phyloP scores from a whole-genome alignment of 306 rosid species.

The Rosa persica region DNA sequence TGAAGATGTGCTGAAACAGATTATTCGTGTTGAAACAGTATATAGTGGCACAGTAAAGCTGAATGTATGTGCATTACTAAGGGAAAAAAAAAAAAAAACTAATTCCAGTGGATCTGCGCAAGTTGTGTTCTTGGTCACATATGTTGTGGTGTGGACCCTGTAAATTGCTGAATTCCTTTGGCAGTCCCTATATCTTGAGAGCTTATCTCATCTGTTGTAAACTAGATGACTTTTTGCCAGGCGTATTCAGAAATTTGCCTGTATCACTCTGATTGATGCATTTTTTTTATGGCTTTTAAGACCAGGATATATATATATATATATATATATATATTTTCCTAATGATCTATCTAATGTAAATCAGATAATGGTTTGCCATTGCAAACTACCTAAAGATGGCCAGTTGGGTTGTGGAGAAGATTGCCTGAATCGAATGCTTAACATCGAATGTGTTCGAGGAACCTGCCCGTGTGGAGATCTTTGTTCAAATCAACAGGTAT shows the following conservation, averaged over 20 bases:
- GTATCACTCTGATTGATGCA: constrained; percentile 7
- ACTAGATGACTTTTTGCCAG: background rate
- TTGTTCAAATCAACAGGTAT: constrained; percentile 98
- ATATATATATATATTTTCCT: background rate
- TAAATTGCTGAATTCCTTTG: background rate
- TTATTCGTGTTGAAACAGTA: background rate
- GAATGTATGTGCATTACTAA: background rate
- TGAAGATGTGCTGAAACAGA: background rate
- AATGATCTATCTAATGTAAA: constrained; percentile 31
- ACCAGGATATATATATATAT: background rate
- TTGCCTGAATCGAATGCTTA: constrained; percentile 92
- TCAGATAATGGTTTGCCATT: constrained; percentile 97
- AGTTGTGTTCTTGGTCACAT: background rate
- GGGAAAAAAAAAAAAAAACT: background rate
- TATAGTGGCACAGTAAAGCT: background rate
- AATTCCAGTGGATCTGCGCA: background rate
- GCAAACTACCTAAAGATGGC: constrained; percentile 60
- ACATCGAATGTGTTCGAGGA: constrained; percentile 85
- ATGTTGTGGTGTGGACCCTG: background rate
- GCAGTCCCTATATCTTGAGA: background rate
- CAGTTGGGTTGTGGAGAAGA: constrained; percentile 88
- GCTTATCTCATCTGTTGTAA: background rate
- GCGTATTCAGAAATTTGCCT: background rate
- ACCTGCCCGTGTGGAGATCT: constrained; percentile 89
- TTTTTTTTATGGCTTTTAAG: constrained; percentile 9